Evolutionary conservation across 768 basidiomycete species (phyloP).

Genomic region (Fistulinella prunicolor): DNA sequence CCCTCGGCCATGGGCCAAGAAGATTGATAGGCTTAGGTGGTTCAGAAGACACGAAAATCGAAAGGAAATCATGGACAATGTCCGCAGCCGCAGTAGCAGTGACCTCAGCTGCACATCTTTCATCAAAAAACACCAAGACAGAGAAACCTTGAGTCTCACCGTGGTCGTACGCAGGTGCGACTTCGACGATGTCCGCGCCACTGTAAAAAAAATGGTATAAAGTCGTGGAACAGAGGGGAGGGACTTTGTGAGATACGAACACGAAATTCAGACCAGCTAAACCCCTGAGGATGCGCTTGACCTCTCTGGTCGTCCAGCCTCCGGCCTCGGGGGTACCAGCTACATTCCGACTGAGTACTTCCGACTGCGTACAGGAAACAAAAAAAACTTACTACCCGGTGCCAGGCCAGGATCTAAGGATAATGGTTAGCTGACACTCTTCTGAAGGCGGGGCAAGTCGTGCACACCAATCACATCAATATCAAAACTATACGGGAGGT

Average conservation of each 20-base stretch:
- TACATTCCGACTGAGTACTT: conserved; percentile 24
- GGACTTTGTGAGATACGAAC: conserved; percentile 33
- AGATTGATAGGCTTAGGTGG: conserved; percentile 21
- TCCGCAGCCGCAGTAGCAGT: conserved; percentile 45
- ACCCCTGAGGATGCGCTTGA: conserved; percentile 78
- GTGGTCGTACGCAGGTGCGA: conserved; percentile 28
- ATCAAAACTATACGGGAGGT: conserved; percentile 50
- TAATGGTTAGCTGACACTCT: conserved; percentile 4
- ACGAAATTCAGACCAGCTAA: conserved; percentile 77
- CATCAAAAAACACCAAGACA: conserved; percentile 5
- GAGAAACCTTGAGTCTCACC: conserved; percentile 9
- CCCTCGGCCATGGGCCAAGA: conserved; percentile 11
- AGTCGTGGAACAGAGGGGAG: background rate
- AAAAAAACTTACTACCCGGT: conserved; percentile 61
- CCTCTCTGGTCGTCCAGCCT: conserved; percentile 81
- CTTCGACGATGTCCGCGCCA: conserved; percentile 26
- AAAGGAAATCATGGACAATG: conserved; percentile 44
- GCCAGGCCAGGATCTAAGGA: conserved; percentile 68
- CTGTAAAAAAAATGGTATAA: conserved; percentile 6
- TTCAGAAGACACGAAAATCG: conserved; percentile 33
- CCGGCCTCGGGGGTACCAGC: conserved; percentile 85
- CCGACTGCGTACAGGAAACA: background rate
- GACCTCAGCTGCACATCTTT: conserved; percentile 30
- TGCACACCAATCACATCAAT: conserved; percentile 75
- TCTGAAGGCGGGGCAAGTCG: background rate